Conservation (phyloP, 2,329 filamentous ascomycete genomes). For the Trichoderma arundinaceum region DNA sequence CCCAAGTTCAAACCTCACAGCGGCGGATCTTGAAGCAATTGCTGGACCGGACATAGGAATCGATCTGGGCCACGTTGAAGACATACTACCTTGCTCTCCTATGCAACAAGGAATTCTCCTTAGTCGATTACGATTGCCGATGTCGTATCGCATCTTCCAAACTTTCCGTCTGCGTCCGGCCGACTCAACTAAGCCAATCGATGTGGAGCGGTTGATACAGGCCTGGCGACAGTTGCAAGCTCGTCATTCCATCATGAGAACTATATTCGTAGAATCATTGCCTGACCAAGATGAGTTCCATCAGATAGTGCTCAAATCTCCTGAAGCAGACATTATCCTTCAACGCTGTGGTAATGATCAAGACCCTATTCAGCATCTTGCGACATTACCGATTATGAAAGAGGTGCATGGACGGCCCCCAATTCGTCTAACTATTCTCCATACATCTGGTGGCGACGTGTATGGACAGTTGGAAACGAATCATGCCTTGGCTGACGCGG, state of each 20-base stretch:
- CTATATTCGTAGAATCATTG: background rate
- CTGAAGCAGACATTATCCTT: background rate
- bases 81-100: slow-evolving; percentile 41
- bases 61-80: slow-evolving; percentile 35
- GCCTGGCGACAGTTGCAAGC: slow-evolving; percentile 3
- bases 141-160: slow-evolving; percentile 9
- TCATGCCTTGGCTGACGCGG: slow-evolving; percentile 3
- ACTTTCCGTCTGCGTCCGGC: background rate
- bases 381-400: too few species aligned
- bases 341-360: too few species aligned
- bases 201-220: background rate
- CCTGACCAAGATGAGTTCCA: slow-evolving; percentile 6
- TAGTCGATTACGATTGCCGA: background rate
- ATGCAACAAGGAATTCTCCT: slow-evolving; percentile 39
- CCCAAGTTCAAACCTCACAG: background rate
- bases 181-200: background rate
- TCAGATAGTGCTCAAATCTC: slow-evolving; percentile 8
- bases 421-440: background rate
- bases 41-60: background rate
- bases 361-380: too few species aligned
- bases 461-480: background rate
- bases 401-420: background rate
- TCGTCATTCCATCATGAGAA: slow-evolving; percentile 13
- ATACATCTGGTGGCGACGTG: background rate
- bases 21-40: background rate